Evolutionary conservation across 768 basidiomycete genomes (phyloP), one percentile per base, ranked within the genome.

Genomic region (Punctularia strigosozonata): DNA sequence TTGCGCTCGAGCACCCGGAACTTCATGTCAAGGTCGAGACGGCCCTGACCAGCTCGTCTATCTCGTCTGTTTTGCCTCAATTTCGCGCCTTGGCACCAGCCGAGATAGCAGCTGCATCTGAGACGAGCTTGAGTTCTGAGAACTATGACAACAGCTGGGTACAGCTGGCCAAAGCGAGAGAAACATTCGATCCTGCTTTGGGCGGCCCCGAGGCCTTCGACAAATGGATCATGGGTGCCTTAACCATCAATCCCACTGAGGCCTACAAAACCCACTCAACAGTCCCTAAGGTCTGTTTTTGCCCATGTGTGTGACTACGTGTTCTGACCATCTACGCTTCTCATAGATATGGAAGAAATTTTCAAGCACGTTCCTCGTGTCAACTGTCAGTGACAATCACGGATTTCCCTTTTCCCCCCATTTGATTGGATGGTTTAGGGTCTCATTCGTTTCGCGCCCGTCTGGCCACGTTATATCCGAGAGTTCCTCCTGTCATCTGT

Each of bases 321-420:
- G 4, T 20, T n/a, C 13, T 41, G 15, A 7, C 10, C 30, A 40
- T 21, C 21, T 30, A 28, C 38, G 38, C 17, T n/a, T n/a, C 17
- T 37, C n/a, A 34, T 19, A 85, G 82, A 86, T 87, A 35, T 87
- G 84, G 84, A 53, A 71, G 31, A 83, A 83, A 45, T 87, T 88
- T 50, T 46, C 50, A 13, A 73, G 62, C 49, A 76, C 70, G 0
- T 77, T 77, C 46, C 21, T 36, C 0, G 65, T 73, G 0, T 64
- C 71, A 17, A 45, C 51, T 13, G 80, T 79, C 52, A 38, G 64
- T 57, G 36, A 26, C 20, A 10, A 25, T 28, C 22, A 22, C 18
- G 25, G 10, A 40, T 25, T 25, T 32, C 10, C n/a, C n/a, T 13
- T 19, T 7, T 26, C n/a, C 20, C 36, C 20, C 10, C 17, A 17